Base-by-base conservation (phyloP, 2,329 filamentous ascomycete species). In the Fusarium udum region DNA sequence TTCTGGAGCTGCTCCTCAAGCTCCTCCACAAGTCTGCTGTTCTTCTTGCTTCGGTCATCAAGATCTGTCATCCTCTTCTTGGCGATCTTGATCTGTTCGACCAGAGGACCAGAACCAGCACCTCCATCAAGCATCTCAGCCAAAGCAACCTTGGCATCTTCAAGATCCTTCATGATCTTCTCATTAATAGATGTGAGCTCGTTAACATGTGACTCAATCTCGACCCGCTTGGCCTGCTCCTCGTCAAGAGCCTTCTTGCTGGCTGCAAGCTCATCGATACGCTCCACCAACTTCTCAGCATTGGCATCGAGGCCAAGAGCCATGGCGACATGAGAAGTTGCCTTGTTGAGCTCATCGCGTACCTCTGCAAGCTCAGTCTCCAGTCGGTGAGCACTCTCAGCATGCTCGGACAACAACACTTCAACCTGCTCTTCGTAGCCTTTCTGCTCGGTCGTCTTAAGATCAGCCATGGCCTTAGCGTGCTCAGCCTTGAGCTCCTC, bases 1-100 rank as follows among this genome's bases (percentile, higher is more conserved):
- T 89, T 94, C 79, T 95, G 95, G 61, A 99, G 90, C 82, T 99
- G 96, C 78, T 98, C 95, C 83, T 99, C 96, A 10, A 99, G 91
- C 83, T 99, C 95, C 81, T 98, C 94, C 14, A 99, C 94, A 18
- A 99, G 87, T 28, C 94, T 91, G 46, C 93, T 93, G 82, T 96
- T 97, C 87, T 97, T 98, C 85, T 94, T 92, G 86, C 97, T 97
- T 83, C 87, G 87, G 46, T 82, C 85, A 77, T 92, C 88, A 28
- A 92, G 83, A 48, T 92, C 89, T 13, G 79, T 78, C 82, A 92
- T 90, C 79, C 90, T 91, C 80, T 90, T 90, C 82, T 91, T 91
- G 73, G 95, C 85, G 10, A 88, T 87, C 32, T 87, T 83, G 28
- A 92, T 79, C 77, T 91, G 88, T 56, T 91, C 88, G 4, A 83